Evolutionary conservation across 352 stramenopile genomes (phyloP).

Genomic region (Phytophthora fragariaefolia): DNA sequence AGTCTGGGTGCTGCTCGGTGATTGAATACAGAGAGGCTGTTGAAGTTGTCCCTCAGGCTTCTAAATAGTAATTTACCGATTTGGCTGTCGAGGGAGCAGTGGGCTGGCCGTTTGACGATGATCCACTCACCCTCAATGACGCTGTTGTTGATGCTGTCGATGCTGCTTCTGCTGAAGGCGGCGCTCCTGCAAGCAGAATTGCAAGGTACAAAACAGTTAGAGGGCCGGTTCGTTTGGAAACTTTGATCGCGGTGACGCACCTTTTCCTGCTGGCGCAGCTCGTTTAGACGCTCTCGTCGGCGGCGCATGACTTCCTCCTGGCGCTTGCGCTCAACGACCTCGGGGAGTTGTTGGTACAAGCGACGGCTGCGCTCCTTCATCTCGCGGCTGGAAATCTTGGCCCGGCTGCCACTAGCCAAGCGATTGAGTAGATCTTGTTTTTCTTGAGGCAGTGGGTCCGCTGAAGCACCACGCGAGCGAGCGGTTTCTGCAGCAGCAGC

Average conservation of each 20-base stretch:
- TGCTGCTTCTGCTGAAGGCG: constrained; percentile 62
- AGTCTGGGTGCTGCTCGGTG: no score
- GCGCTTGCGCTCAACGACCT: constrained; percentile 75
- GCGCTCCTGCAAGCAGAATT: constrained; percentile 42
- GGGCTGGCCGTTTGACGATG: background rate
- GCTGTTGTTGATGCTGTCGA: constrained; percentile 39
- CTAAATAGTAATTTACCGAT: constrained; percentile 38
- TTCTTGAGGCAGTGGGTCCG: constrained; percentile 14
- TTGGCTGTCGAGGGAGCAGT: no score
- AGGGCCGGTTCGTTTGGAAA: no score
- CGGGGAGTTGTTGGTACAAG: constrained; percentile 72
- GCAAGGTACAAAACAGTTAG: constrained; percentile 11
- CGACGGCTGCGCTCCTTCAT: constrained; percentile 74
- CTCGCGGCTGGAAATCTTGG: constrained; percentile 64
- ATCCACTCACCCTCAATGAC: constrained; percentile 5
- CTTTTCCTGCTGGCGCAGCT: constrained; percentile 79
- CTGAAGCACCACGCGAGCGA: background rate
- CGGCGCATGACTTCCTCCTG: constrained; percentile 74
- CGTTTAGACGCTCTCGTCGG: constrained; percentile 66
- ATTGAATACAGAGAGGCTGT: background rate
- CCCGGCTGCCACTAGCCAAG: constrained; percentile 55
- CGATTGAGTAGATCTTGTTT: constrained; percentile 51
- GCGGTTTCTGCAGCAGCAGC: no score
- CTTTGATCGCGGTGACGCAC: constrained; percentile 28
- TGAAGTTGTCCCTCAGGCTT: no score